Evolutionary conservation across 306 rosid species (phyloP).

Genomic region (Citrullus amarus): DNA sequence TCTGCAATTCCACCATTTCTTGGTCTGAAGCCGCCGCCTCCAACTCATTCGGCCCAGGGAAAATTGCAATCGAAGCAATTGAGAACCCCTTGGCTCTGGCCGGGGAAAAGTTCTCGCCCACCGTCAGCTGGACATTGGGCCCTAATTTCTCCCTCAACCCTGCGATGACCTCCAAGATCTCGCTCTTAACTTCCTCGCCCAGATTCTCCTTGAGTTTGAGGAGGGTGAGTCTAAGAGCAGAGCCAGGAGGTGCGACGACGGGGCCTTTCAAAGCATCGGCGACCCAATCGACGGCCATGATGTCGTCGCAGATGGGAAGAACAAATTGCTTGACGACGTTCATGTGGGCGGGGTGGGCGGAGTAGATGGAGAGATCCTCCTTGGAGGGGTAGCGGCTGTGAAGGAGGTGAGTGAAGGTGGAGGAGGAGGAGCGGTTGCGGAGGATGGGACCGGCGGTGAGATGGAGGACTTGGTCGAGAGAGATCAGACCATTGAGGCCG

Average conservation of each 20-base stretch:
- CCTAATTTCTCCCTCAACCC: conserved; percentile 38
- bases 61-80: conserved; percentile 61
- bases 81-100: conserved; percentile 81
- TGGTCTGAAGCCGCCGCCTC: conserved; percentile 40
- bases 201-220: conserved; percentile 57
- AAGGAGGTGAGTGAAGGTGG: conserved; percentile 69
- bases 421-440: conserved; percentile 46
- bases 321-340: conserved; percentile 49
- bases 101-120: conserved; percentile 79
- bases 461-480: conserved; percentile 52
- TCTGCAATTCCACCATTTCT: conserved; percentile 35
- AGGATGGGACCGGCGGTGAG: conserved; percentile 55
- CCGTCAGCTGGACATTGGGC: conserved; percentile 35
- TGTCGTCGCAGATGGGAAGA: conserved; percentile 59
- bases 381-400: conserved; percentile 68
- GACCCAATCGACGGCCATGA: conserved; percentile 92
- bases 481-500: conserved; percentile 35
- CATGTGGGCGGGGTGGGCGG: conserved; percentile 55
- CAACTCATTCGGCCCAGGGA: conserved; percentile 29
- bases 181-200: conserved; percentile 16
- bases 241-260: conserved; percentile 27
- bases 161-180: conserved; percentile 43
- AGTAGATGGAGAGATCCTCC: conserved; percentile 40
- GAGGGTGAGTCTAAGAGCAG: conserved; percentile 46
- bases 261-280: conserved; percentile 18